Percentiles rank a stretch among this genome's conserved stretches.
phyloP scores from a whole-genome alignment of 2,329 filamentous ascomycete genomes.

The Calonectria pseudoreteaudii region DNA sequence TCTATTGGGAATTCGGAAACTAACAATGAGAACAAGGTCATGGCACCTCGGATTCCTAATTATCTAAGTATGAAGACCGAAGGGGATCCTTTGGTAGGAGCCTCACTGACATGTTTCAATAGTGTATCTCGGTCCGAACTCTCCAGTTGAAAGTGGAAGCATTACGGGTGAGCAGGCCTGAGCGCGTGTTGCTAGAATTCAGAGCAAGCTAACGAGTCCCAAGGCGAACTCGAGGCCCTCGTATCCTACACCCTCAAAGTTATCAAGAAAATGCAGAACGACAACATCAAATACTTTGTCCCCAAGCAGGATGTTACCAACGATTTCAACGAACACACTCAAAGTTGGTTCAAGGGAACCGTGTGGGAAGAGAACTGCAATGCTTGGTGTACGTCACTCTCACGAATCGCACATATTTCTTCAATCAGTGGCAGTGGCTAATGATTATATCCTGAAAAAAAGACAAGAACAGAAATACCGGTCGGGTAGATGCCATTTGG shows the following conservation, averaged over 20 bases:
- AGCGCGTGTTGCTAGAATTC: neutral
- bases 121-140: neutral
- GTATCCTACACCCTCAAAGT: neutral
- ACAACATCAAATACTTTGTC: neutral
- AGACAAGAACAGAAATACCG: neutral
- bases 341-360: neutral
- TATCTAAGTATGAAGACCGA: neutral
- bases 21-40: neutral
- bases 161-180: neutral
- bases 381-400: neutral
- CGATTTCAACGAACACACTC: neutral
- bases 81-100: fast-evolving
- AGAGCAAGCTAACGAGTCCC: neutral
- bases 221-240: neutral
- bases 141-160: neutral
- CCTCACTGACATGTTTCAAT: neutral
- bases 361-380: neutral
- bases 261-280: conserved; percentile 1
- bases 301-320: neutral
- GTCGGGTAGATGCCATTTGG: neutral
- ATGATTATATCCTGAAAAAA: neutral
- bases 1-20: no score
- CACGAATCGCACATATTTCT: neutral
- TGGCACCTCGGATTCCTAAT: neutral
- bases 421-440: neutral